Evolutionary conservation across 2,329 filamentous ascomycete species (phyloP), one percentile per base, ranked within the genome.

Genomic region (Penicillium digitatum): DNA sequence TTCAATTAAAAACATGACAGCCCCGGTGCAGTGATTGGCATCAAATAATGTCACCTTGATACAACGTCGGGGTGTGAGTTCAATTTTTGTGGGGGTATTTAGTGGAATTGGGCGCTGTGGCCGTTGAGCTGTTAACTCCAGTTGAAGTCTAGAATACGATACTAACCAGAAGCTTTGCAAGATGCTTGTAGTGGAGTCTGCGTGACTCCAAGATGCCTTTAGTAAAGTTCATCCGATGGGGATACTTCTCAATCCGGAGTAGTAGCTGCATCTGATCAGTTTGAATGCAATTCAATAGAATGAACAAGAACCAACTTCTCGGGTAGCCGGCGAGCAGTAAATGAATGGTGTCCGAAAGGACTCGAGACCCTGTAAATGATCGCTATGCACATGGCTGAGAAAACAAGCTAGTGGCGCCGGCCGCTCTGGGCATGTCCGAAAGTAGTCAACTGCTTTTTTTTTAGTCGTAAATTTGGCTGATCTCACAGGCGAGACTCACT

Each of bases 1-100:
- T 73, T 96, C 89, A 27, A 96, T 87, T 18, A 96, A 77, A 67
- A 96, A 96, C 90, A 96, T 95, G 18, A 94, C 90, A 18, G 90
- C 86, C 0, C 93, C 92, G 0, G 87, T 82, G 65, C 93, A 97
- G 69, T 96, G 93, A 64, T 97, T 96, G 1, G 93, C 91, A 75
- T 96, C 88, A 48, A 96, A 83, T 0, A 96, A 78, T 0, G 91
- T 96, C 18, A 95, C 89, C 44, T 86, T 84, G 24, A 96, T 84
- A n/a, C 74, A 76, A 44, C 82, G 81, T 1, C 83, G 82, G 0
- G 87, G 89, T 1, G 78, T 79, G 3, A 96, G 78, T 65, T 95
- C 89, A 44, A 97, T 83, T 4, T 76, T 73, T 0, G 87, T 92
- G 0, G 90, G 89, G 0, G 90, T 90, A 47, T 94, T 87, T 9